phyloP scores from a whole-genome alignment of 148 eudicot genomes.

The Chenopodium berlandieri region DNA sequence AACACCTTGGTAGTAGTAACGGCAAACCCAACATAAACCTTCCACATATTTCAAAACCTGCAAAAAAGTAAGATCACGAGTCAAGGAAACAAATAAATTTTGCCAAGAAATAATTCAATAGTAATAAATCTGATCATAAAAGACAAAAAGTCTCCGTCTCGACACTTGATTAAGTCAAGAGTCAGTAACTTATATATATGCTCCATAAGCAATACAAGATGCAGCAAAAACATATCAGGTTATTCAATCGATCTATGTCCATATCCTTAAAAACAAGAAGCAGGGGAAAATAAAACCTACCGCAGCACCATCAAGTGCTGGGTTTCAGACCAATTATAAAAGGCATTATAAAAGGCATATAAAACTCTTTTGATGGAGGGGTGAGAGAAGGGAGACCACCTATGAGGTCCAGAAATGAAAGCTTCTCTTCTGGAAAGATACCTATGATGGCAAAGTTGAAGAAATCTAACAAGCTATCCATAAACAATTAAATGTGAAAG shows the following conservation, averaged over 20 bases:
- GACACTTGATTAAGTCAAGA: neutral
- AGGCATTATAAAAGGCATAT: no score
- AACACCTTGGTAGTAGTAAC: slow-evolving; percentile 98
- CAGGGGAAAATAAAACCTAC: no score
- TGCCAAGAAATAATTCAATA: neutral
- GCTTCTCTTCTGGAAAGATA: neutral
- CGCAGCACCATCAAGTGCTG: neutral
- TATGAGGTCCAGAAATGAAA: neutral
- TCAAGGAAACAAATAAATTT: neutral
- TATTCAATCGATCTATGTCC: neutral
- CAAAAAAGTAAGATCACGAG: slow-evolving; percentile 21
- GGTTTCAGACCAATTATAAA: neutral
- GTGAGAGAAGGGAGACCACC: neutral
- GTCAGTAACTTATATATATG: neutral
- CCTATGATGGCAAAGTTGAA: neutral
- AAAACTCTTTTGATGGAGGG: neutral
- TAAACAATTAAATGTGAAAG: neutral
- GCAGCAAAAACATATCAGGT: neutral
- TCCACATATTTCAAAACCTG: slow-evolving; percentile 96
- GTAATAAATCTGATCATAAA: neutral
- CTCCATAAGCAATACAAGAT: neutral
- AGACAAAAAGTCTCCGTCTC: neutral
- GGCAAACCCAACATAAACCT: slow-evolving; percentile 99
- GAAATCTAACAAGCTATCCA: neutral
- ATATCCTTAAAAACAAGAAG: neutral